Evolutionary conservation across 2,329 filamentous ascomycete genomes (phyloP), one percentile per base, ranked within the genome.

Genomic region (Nemania serpens): DNA sequence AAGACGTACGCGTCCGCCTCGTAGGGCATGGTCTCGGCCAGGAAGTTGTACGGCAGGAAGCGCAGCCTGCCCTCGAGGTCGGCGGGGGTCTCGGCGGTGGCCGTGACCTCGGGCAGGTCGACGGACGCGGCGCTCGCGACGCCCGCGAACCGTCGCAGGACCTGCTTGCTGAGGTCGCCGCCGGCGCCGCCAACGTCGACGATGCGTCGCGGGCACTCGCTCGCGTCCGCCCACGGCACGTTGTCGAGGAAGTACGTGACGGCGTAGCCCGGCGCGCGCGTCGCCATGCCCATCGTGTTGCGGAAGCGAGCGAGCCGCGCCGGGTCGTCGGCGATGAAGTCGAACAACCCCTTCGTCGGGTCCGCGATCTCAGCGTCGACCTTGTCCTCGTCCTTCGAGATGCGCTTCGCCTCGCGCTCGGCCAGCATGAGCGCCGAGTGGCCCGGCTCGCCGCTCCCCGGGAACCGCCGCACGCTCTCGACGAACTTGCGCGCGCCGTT

Each of bases 21-120:
- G 18, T 55, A 59, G 5, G 65, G 41, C 58, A 70, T 59, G 15
- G 50, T 50, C 55, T 70, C 49, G 0, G 62, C 61, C 10, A 71
- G 43, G 63, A 71, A 71, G 59, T 71, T 66, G 37, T 71, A 70
- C 17, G 49, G 37, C 36, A 36, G 59, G 17, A 66, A 72, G 29
- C 61, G 58, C 5, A 72, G 46, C 34, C 69, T 59, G 42, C 57
- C 65, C 33, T 53, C 46, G 10, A 70, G 59, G 10, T 70, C 66
- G 29, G 59, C 60, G 10, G 69, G 69, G 1, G 36, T 60, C 46
- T 66, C 60, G 29, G 61, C 64, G 7, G 61, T 66, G 2, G 59
- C 66, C 11, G 71, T 51, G 5, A 73, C 70, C 47, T 71, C 69
- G 0, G 70, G 69, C 15, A 71, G 65, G 53, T 71, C 69, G 3